phyloP scores from a whole-genome alignment of 2,329 filamentous ascomycete species.

The Fusarium napiforme region DNA sequence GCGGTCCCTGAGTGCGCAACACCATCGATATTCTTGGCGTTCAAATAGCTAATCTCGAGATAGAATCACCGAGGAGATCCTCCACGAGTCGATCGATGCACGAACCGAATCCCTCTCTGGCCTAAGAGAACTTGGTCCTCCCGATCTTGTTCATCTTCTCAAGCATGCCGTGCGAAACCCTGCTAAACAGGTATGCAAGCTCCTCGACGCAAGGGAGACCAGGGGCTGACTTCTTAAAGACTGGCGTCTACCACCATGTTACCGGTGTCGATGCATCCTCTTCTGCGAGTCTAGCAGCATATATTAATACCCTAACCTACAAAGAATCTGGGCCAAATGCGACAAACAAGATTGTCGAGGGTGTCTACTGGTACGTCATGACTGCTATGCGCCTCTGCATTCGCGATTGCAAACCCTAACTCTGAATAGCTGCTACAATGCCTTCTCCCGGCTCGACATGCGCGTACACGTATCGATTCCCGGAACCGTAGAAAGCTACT shows the following conservation, averaged over 20 bases:
- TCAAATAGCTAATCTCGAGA: slow-evolving; percentile 36
- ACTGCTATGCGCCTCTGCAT: slow-evolving; percentile 45
- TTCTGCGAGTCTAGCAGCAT: slow-evolving; percentile 94
- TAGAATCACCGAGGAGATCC: slow-evolving; percentile 93
- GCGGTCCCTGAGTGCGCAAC: slow-evolving; percentile 76
- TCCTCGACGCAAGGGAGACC: slow-evolving; percentile 24
- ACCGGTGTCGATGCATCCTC: slow-evolving; percentile 97
- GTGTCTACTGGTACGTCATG: slow-evolving; percentile 83
- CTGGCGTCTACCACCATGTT: slow-evolving; percentile 96
- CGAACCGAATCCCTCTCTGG: slow-evolving; percentile 88
- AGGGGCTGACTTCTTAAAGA: slow-evolving; percentile 60
- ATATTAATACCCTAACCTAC: slow-evolving; percentile 97
- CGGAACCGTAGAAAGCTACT: slow-evolving; percentile 95
- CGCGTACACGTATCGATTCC: slow-evolving; percentile 97
- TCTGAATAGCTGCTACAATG: slow-evolving; percentile 85
- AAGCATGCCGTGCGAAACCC: slow-evolving; percentile 74
- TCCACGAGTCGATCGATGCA: slow-evolving; percentile 91
- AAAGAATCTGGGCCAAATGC: slow-evolving; percentile 80
- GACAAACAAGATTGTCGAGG: slow-evolving; percentile 87
- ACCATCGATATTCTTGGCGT: slow-evolving; percentile 6
- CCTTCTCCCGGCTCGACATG: slow-evolving; percentile 97
- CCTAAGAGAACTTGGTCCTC: slow-evolving; percentile 92
- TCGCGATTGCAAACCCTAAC: slow-evolving; percentile 12
- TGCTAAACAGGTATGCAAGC: slow-evolving; percentile 62
- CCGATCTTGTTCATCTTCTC: slow-evolving; percentile 93